Evolutionary conservation across 768 basidiomycete species (phyloP).

Genomic region (Dentipellis fragilis): DNA sequence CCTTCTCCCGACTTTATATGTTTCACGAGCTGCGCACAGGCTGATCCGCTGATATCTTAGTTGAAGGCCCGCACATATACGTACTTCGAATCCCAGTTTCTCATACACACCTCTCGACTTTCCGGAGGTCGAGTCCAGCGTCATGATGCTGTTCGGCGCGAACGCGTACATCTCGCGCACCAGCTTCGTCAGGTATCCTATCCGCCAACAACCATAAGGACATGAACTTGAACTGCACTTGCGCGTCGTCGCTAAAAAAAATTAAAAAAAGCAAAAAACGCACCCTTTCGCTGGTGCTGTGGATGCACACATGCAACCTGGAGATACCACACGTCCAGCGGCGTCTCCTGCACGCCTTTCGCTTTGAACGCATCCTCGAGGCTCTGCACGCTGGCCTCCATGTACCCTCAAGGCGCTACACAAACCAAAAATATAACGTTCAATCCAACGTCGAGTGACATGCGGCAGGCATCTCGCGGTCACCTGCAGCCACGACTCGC

Average conservation of each 20-base stretch:
- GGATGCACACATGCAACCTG: background rate
- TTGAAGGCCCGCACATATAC: background rate
- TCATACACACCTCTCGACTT: background rate
- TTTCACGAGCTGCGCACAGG: no score
- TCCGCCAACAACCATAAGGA: no score
- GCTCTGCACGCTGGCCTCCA: background rate
- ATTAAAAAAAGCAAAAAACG: no score
- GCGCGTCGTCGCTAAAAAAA: no score
- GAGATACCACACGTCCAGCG: background rate
- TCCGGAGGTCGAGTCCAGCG: background rate
- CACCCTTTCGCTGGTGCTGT: background rate
- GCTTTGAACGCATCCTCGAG: background rate
- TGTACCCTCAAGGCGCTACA: background rate
- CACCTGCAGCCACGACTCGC: background rate
- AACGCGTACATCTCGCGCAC: background rate
- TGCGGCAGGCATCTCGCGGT: background rate
- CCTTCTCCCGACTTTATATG: no score
- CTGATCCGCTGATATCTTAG: no score
- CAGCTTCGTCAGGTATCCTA: background rate
- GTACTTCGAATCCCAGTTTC: background rate
- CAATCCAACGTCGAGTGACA: background rate
- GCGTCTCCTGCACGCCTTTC: background rate
- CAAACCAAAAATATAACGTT: background rate
- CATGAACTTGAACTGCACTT: no score
- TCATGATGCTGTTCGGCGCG: background rate